Base-by-base conservation (phyloP, 139 green algal species). In the Tetradesmus obliquus region DNA sequence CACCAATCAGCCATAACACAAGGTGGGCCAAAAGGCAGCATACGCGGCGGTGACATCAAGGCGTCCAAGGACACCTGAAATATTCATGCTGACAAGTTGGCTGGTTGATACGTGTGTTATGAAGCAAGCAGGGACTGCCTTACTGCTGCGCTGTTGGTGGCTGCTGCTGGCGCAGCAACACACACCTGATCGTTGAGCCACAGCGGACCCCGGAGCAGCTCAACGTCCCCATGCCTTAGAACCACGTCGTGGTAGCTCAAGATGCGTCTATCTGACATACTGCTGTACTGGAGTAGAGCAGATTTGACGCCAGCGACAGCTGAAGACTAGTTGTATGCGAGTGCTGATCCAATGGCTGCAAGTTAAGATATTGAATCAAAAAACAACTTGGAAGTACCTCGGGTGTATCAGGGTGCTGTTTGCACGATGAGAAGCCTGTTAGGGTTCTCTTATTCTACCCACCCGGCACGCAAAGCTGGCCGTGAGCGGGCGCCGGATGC, bases 141-240 rank as follows among this genome's bases (percentile, higher is more conserved):
- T 85, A 32, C 80, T 85, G 80, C 80, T 62, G 82, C 6, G 55
- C 32, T 76, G 54, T 6, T 54, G 55, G 4, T 71, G 8, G 51
- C 8, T 32, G 45, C 8, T 45, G 54, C 53, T 62, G 10, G 51
- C 82, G 22, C 22, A 71, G 57, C 55, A 55, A 55, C 55, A 74
- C 55, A 7, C 15, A 91, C 88, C 76, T 91, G 95, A 74, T 98
- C 96, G 69, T 98, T 98, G 0, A 98, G 91, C 96, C 96, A 98
- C 2, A 89, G 5, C 0, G 88, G 89, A 3, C 91, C 93, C 0
- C 54, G 3, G 13, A 98, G 90, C 32, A 96, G 90, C 5, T 94
- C 83, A 1, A 96, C 79, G 55, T 98, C 96, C 3, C 24, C 12
- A 5, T 45, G 17, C 0, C 93, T 91, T 60, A 98, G 85, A 1